These are phyloP conservation scores for Coemansia reversa DNA, from an alignment of 192 early-diverging fungal genomes.

Conservation along the genomic window DNA sequence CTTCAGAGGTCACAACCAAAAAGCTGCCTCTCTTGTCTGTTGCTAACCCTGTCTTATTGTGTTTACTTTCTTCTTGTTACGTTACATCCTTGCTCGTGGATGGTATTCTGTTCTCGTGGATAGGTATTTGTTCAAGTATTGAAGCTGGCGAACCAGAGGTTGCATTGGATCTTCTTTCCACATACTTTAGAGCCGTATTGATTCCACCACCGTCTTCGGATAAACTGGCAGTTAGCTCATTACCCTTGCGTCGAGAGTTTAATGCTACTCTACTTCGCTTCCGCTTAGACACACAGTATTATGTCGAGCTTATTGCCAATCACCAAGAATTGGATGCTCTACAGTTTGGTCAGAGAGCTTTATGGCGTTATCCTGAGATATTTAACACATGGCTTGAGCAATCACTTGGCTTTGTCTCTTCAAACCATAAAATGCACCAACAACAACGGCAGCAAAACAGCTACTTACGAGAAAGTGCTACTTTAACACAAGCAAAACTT, in stretches of 20 bases:
- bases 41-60: neutral
- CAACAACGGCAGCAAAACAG: too few relatives aligned
- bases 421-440: neutral
- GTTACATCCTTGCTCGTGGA: too few relatives aligned
- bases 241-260: slow-evolving; percentile 33
- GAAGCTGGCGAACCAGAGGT: slow-evolving; percentile 43
- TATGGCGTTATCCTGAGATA: slow-evolving; percentile 45
- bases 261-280: slow-evolving; percentile 44
- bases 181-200: slow-evolving; percentile 44
- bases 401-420: slow-evolving; percentile 12
- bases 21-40: too few relatives aligned
- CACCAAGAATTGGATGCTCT: slow-evolving; percentile 42
- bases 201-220: slow-evolving; percentile 25
- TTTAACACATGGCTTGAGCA: slow-evolving; percentile 42
- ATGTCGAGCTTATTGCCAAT: slow-evolving; percentile 41
- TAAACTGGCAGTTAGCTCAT: slow-evolving; percentile 3
- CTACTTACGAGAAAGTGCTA: neutral
- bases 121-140: slow-evolving; percentile 48
- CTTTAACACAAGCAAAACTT: too few relatives aligned
- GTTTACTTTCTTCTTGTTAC: too few relatives aligned
- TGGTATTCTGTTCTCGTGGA: neutral
- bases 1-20: neutral
- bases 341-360: slow-evolving; percentile 35
- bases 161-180: slow-evolving; percentile 40
- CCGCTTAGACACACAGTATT: slow-evolving; percentile 48